A percentile compares a stretch with the other conserved stretches of the same genome.
Conservation (phyloP, 805 yeast species). For the Priceomyces fermenticarens region DNA sequence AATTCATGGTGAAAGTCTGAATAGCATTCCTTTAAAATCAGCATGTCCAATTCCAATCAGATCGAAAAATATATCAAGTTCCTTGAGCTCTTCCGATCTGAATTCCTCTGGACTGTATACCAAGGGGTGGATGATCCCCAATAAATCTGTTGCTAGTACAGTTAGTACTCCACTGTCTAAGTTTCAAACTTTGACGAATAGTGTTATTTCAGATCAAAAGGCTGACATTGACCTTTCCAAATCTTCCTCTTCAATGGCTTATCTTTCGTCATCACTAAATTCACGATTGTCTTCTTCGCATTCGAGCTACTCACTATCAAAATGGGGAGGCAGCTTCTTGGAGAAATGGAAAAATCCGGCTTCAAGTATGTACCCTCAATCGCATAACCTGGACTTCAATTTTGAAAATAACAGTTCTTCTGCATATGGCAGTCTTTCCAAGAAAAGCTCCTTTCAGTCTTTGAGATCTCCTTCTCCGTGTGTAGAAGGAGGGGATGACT, state of each 20-base stretch:
- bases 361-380: slow-evolving; percentile 5
- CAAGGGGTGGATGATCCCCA: slow-evolving; percentile 49
- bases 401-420: slow-evolving; percentile 10
- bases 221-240: slow-evolving; percentile 30
- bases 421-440: slow-evolving; percentile 14
- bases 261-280: slow-evolving; percentile 39
- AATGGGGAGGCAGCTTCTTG: slow-evolving; percentile 41
- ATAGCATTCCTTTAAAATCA: background rate
- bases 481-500: slow-evolving; percentile 27
- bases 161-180: slow-evolving; percentile 13
- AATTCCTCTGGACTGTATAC: slow-evolving; percentile 23
- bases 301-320: slow-evolving; percentile 38
- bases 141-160: slow-evolving; percentile 28
- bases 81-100: slow-evolving; percentile 19
- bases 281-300: slow-evolving; percentile 35
- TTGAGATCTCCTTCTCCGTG: slow-evolving; percentile 37
- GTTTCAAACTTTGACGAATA: background rate
- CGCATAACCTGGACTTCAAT: background rate
- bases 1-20: slow-evolving; percentile 2
- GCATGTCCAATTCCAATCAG: slow-evolving; percentile 13
- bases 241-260: slow-evolving; percentile 33
- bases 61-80: slow-evolving; percentile 7
- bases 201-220: slow-evolving; percentile 12
- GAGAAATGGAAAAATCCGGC: slow-evolving; percentile 44
- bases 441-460: slow-evolving; percentile 26